Conservation (phyloP, 495 filamentous ascomycete species). For the Cudoniella acicularis region DNA sequence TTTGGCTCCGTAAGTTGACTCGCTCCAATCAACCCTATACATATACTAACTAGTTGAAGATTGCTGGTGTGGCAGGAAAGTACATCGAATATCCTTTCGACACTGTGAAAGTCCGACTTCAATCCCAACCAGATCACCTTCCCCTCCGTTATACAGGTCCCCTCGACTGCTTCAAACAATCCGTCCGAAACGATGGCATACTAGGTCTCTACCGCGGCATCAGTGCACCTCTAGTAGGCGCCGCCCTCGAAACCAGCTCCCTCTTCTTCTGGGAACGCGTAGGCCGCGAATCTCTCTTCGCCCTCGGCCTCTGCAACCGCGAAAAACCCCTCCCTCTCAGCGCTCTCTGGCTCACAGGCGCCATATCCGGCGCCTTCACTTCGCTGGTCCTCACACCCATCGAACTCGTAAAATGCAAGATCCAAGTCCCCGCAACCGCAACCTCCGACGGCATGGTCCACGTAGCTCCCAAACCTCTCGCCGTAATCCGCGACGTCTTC, state of each 20-base stretch:
- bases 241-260: constrained; percentile 88
- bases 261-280: constrained; percentile 88
- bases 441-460: constrained; percentile 10
- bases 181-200: constrained; percentile 67
- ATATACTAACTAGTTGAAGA: constrained; percentile 39
- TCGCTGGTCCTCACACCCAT: constrained; percentile 89
- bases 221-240: constrained; percentile 83
- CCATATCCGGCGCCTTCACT: constrained; percentile 83
- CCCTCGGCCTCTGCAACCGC: constrained; percentile 48
- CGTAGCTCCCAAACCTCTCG: constrained; percentile 19
- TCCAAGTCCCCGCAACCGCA: constrained; percentile 65
- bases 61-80: constrained; percentile 89
- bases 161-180: constrained; percentile 89
- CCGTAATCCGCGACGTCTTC: constrained; percentile 71
- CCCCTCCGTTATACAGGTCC: constrained; percentile 84
- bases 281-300: constrained; percentile 53
- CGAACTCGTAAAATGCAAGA: constrained; percentile 97
- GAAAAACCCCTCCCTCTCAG: constrained; percentile 60
- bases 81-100: constrained; percentile 98
- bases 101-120: constrained; percentile 84
- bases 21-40: neutral
- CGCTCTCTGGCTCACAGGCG: constrained; percentile 72
- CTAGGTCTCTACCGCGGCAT: constrained; percentile 88
- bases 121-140: constrained; percentile 77
- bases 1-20: constrained; percentile 72